Percentiles rank a stretch among this genome's conserved stretches.
These are phyloP conservation scores for Kregervanrija delftensis DNA, from an alignment of 805 yeast species.

Conservation along the genomic window DNA sequence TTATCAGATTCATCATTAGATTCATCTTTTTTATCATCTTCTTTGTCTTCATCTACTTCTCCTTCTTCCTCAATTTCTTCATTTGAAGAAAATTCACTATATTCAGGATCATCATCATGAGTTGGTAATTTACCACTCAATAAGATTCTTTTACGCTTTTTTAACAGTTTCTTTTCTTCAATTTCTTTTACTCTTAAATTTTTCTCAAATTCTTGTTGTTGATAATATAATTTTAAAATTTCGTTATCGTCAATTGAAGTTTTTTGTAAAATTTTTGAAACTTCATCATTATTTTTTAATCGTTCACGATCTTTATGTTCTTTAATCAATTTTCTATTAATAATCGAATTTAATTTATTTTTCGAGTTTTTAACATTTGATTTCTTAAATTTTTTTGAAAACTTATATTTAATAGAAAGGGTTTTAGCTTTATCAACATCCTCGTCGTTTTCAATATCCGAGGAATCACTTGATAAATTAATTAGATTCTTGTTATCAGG, in stretches of 20 bases:
- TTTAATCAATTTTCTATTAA: slow-evolving; percentile 1
- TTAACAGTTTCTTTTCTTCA: slow-evolving; percentile 11
- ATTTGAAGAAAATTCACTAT: slow-evolving; percentile 20
- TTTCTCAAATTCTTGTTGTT: slow-evolving; percentile 3
- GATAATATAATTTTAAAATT: slow-evolving; percentile 5
- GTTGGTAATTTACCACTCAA: slow-evolving; percentile 10
- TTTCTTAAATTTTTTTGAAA: not conserved
- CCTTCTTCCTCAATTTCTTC: slow-evolving; percentile 20
- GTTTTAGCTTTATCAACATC: not conserved
- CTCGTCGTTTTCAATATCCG: not conserved
- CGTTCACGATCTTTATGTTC: slow-evolving; percentile 1
- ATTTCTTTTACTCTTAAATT: slow-evolving; percentile 4
- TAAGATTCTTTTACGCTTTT: slow-evolving; percentile 10
- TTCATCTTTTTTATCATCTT: slow-evolving; percentile 19
- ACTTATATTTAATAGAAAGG: slow-evolving; percentile 1
- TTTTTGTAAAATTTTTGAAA: not conserved
- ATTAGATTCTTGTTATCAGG: not conserved
- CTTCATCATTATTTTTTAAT: not conserved
- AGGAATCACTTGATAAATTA: not conserved
- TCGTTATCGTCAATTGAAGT: slow-evolving; percentile 16
- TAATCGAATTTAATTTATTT: slow-evolving; percentile 1
- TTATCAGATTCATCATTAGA: slow-evolving; percentile 9
- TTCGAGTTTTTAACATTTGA: not conserved
- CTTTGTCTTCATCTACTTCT: slow-evolving; percentile 19
- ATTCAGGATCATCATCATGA: slow-evolving; percentile 24